Evolutionary conservation across 1,284 basidiomycete genomes (phyloP).

Genomic region (Cutaneotrichosporon cutaneum): DNA sequence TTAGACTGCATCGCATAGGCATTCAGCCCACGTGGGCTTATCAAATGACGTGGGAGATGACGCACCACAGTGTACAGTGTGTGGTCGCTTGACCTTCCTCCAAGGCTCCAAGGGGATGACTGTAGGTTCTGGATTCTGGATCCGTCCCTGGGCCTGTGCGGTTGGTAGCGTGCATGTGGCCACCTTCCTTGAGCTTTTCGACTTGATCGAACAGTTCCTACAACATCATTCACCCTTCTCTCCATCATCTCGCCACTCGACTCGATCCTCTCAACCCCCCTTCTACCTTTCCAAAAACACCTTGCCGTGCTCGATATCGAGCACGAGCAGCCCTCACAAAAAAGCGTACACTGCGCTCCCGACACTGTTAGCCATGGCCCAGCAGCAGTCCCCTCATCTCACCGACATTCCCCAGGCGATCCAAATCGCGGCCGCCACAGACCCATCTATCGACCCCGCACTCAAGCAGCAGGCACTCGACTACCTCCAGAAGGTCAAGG

Average conservation of each 20-base stretch:
- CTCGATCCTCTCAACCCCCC: not conserved
- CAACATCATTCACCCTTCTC: not conserved
- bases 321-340: slow-evolving; percentile 6
- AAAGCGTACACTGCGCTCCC: not conserved
- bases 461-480: slow-evolving; percentile 51
- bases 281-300: not conserved
- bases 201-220: not conserved
- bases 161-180: too few relatives aligned
- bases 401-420: slow-evolving; percentile 52
- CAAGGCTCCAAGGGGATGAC: too few relatives aligned
- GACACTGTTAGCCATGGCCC: slow-evolving; percentile 24
- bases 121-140: not conserved
- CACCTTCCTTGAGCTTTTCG: too few relatives aligned
- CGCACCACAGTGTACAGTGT: too few relatives aligned
- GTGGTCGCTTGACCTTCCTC: too few relatives aligned
- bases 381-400: slow-evolving; percentile 42
- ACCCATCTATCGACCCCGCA: slow-evolving; percentile 38
- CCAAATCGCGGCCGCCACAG: slow-evolving; percentile 46
- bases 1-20: too few relatives aligned
- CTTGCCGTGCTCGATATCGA: slow-evolving; percentile 7
- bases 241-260: not conserved
- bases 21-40: not conserved
- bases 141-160: not conserved
- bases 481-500: slow-evolving; percentile 51
- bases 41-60: not conserved